phyloP scores from a whole-genome alignment of 495 filamentous ascomycete species.

The Aspergillus nidulans region DNA sequence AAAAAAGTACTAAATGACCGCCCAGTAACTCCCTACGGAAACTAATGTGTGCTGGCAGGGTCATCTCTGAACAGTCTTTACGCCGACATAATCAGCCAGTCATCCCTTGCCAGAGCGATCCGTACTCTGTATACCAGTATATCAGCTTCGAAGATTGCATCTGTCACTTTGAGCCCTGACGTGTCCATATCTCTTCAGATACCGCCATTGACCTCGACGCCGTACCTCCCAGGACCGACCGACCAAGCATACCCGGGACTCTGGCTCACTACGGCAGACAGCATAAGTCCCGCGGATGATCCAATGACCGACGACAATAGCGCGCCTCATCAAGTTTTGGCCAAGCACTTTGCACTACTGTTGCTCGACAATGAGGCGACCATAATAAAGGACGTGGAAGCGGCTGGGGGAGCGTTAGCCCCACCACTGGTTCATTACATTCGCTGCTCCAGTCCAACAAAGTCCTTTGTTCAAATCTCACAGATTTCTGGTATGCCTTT shows the following conservation, averaged over 20 bases:
- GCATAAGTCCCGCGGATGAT: slow-evolving; percentile 62
- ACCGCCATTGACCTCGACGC: slow-evolving; percentile 70
- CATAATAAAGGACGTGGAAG: slow-evolving; percentile 77
- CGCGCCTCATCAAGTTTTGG: slow-evolving; percentile 54
- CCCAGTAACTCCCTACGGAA: neutral
- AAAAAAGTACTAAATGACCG: slow-evolving; percentile 55
- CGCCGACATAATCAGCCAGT: slow-evolving; percentile 62
- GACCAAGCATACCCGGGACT: slow-evolving; percentile 66
- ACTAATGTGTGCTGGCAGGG: slow-evolving; percentile 23
- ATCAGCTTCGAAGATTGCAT: slow-evolving; percentile 77
- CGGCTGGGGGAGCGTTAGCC: slow-evolving; percentile 66
- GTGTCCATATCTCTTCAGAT: slow-evolving; percentile 81
- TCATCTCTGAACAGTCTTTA: slow-evolving; percentile 39
- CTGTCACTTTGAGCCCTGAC: slow-evolving; percentile 53
- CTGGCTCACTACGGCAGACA: slow-evolving; percentile 80
- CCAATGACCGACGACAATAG: slow-evolving; percentile 50
- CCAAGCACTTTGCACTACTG: slow-evolving; percentile 81
- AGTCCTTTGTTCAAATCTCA: slow-evolving; percentile 80
- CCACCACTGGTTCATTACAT: slow-evolving; percentile 78
- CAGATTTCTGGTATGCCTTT: slow-evolving; percentile 67
- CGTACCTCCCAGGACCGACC: slow-evolving; percentile 63
- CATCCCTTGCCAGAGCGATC: slow-evolving; percentile 79
- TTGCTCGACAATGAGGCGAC: slow-evolving; percentile 79
- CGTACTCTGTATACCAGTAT: slow-evolving; percentile 75
- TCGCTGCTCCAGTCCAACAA: slow-evolving; percentile 72